Base-by-base conservation (phyloP, 1,139 yeast species). In the Magnusiomyces tetraspermus region DNA sequence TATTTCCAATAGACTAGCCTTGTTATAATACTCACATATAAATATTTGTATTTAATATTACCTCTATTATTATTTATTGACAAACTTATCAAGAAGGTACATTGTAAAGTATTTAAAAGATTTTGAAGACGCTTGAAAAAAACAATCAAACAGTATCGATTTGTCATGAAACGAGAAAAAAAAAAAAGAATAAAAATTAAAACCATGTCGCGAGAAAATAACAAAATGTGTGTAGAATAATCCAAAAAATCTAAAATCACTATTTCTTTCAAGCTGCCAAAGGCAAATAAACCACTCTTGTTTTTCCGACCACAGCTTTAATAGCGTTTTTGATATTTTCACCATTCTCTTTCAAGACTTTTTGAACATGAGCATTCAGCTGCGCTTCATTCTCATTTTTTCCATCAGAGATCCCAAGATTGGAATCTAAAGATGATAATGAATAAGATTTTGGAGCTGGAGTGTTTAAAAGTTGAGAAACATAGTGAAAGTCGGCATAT, bases 221-320 rank as follows among this genome's bases (percentile, higher is more conserved):
- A n/a, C n/a, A n/a, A n/a, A n/a, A n/a, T n/a, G n/a, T n/a, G n/a
- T n/a, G n/a, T n/a, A n/a, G n/a, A n/a, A n/a, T n/a, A n/a, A n/a
- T n/a, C n/a, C 15, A 28, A 28, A 28, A 28, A 28, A 38, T 22
- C 15, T 8, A 38, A 17, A 6, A 10, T 22, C 13, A 47, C 23
- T 17, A 19, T 10, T 38, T 3, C 3, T 23, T 17, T 43, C 40
- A 53, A 15, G 49, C 31, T 23, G 53, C 52, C 17, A 53, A 37
- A 17, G 56, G 56, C 19, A 51, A 42, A 45, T 53, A 53, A 23
- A 53, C 23, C 8, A 53, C 31, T 13, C 53, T 44, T 10, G 53
- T 53, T 6, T 52, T 31, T 2, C 26, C 5, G 15, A 45, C 38
- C 11, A 17, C n/a, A 19, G 30, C 40, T 8, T 21, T 41, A 2